Evolutionary conservation across 768 basidiomycete species (phyloP).

Genomic region (Fomitopsis serialis): DNA sequence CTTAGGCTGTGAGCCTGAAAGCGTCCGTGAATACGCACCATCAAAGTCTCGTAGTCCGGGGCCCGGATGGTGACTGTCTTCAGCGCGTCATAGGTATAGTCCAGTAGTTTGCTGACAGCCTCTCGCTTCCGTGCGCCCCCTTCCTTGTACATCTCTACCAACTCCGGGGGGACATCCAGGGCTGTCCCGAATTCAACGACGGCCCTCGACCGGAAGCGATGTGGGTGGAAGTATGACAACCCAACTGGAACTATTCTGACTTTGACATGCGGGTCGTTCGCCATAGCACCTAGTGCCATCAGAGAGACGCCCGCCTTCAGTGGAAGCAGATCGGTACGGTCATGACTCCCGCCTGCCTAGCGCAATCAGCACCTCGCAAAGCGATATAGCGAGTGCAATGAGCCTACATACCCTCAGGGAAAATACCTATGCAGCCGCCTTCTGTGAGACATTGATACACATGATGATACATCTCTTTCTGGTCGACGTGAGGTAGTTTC

Average conservation of each 20-base stretch:
- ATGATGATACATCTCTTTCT: constrained; percentile 89
- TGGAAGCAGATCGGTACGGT: constrained; percentile 92
- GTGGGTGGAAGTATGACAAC: constrained; percentile 32
- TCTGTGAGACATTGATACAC: constrained; percentile 85
- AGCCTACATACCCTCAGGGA: constrained; percentile 77
- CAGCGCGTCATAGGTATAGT: constrained; percentile 86
- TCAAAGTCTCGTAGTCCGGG: constrained; percentile 95
- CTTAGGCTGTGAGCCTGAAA: neutral
- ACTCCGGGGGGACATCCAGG: constrained; percentile 84
- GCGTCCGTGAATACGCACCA: constrained; percentile 48
- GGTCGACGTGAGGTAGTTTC: constrained; percentile 83
- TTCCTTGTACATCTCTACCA: constrained; percentile 85
- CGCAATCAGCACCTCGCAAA: neutral
- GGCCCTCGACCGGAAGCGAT: constrained; percentile 89
- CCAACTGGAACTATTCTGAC: constrained; percentile 84
- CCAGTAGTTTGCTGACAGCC: constrained; percentile 83
- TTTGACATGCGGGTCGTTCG: constrained; percentile 74
- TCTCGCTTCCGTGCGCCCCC: constrained; percentile 87
- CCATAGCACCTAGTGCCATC: constrained; percentile 98
- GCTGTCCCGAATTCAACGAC: constrained; percentile 96
- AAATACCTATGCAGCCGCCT: constrained; percentile 92
- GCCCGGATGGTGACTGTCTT: constrained; percentile 96
- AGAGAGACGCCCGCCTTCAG: constrained; percentile 96
- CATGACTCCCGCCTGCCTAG: constrained; percentile 91
- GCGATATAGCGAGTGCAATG: neutral